Evolutionary conservation across 345 rosid genomes (phyloP), one percentile per base, ranked within the genome.

Genomic region (Syzygium jambos): DNA sequence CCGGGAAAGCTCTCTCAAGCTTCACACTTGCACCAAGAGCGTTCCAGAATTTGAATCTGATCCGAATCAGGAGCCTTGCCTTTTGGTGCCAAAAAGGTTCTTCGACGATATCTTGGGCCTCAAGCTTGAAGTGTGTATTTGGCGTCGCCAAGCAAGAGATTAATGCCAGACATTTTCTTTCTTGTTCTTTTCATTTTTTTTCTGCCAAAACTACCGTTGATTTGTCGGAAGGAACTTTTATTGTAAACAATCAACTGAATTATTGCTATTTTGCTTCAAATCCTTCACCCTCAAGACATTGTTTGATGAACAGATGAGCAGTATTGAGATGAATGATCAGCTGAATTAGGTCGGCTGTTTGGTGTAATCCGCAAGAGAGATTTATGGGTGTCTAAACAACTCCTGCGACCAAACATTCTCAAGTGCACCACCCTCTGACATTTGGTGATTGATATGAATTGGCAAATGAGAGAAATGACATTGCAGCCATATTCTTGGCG

Each of bases 71-170:
- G 17, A 30, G 52, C 85, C 68, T 5, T 92, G 78, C 84, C 91
- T 92, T 52, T 12, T 92, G 55, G 63, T 91, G 41, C 91, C 94
- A 10, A 19, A 8, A 55, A 25, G 27, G 59, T 55, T 55, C 11
- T 55, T 55, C 11, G 5, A 55, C 22, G 27, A 8, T 22, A 8
- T 9, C 4, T 55, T 55, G 59, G 59, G 59, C 27, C 27, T 55
- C 59, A 55, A 55, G 27, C 27, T 55, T 22, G 59, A 55, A 3
- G 27, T 55, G 59, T 22, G 27, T 23, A 22, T 55, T 55, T 55
- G 27, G 27, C 59, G 2, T 22, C 11, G 59, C 4, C 5, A 4
- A 55, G 59, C 25, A 55, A 55, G 59, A 55, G 59, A 21, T 22
- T 55, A 55, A 55, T 55, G 27, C 3, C 25, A 21, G 6, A 54